phyloP scores from a whole-genome alignment of 495 filamentous ascomycete genomes.

The Gamarada debralockiae region DNA sequence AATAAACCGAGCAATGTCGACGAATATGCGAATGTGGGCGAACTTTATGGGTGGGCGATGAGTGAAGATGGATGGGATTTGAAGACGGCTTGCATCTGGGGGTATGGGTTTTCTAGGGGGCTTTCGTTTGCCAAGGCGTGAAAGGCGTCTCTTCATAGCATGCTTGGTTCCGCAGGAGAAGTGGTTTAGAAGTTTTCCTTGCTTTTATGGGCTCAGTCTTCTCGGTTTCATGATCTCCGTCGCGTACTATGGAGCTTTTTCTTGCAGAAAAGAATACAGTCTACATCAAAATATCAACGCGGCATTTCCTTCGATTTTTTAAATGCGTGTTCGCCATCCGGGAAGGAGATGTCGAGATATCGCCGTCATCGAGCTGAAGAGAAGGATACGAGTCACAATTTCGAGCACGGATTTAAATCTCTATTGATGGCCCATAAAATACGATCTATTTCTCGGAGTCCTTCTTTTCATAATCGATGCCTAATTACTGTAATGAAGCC shows the following conservation, averaged over 20 bases:
- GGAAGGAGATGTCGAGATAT: too few species aligned
- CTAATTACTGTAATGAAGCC: too few species aligned
- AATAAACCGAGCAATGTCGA: neutral
- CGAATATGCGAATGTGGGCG: conserved; percentile 1
- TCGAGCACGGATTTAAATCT: too few species aligned
- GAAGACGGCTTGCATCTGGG: conserved; percentile 17
- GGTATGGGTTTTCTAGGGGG: conserved; percentile 13
- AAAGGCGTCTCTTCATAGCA: conserved; percentile 19
- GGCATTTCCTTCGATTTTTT: too few species aligned
- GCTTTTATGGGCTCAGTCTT: neutral
- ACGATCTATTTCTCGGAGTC: too few species aligned
- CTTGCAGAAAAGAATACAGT: too few species aligned
- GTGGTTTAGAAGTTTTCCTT: neutral
- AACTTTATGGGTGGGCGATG: neutral
- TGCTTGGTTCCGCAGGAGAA: conserved; percentile 5
- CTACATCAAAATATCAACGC: too few species aligned
- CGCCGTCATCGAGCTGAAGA: too few species aligned
- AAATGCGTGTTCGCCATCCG: too few species aligned
- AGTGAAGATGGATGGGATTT: conserved; percentile 1
- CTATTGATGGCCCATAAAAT: too few species aligned
- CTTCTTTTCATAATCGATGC: too few species aligned
- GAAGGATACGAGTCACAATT: too few species aligned
- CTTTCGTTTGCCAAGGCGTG: conserved; percentile 19
- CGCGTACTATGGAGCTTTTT: neutral
- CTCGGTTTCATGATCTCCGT: neutral